Evolutionary conservation across 352 stramenopile genomes (phyloP).

Genomic region (Phytophthora pseudosyringae): DNA sequence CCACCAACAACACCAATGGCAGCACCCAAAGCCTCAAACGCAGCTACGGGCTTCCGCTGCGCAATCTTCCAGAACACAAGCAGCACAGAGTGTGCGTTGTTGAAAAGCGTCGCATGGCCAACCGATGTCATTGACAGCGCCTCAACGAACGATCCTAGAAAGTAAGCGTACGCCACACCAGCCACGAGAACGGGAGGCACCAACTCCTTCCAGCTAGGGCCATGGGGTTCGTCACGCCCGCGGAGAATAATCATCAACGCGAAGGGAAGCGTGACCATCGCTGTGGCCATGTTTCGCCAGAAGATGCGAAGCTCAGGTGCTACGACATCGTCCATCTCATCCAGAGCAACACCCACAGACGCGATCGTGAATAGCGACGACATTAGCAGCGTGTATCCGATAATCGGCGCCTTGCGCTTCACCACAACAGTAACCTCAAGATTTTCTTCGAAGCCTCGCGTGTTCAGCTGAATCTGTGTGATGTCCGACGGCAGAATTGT

Average conservation of each 20-base stretch:
- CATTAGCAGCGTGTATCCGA: conserved; percentile 73
- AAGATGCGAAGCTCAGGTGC: conserved; percentile 85
- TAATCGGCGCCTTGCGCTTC: conserved; percentile 65
- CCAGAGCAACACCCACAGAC: conserved; percentile 78
- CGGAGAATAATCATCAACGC: conserved; percentile 48
- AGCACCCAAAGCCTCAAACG: conserved; percentile 70
- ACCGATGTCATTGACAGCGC: conserved; percentile 78
- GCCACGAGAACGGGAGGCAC: conserved; percentile 52
- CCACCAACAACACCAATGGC: conserved; percentile 76
- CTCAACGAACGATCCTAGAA: conserved; percentile 72
- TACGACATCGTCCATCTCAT: conserved; percentile 64
- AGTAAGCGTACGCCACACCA: conserved; percentile 74
- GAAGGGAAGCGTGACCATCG: conserved; percentile 59
- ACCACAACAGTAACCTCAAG: conserved; percentile 79
- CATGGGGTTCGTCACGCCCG: conserved; percentile 29
- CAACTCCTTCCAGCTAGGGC: conserved; percentile 41
- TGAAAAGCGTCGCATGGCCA: conserved; percentile 84
- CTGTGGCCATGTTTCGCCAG: conserved; percentile 83
- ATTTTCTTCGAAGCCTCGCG: conserved; percentile 67
- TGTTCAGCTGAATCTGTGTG: conserved; percentile 75
- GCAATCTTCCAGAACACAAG: conserved; percentile 79
- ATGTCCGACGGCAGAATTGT: conserved; percentile 75
- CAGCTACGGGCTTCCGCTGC: conserved; percentile 59
- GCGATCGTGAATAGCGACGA: conserved; percentile 77
- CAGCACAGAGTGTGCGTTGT: conserved; percentile 83